These are phyloP conservation scores for Echites panduratus DNA, from an alignment of 257 asterid genomes.

Conservation along the genomic window DNA sequence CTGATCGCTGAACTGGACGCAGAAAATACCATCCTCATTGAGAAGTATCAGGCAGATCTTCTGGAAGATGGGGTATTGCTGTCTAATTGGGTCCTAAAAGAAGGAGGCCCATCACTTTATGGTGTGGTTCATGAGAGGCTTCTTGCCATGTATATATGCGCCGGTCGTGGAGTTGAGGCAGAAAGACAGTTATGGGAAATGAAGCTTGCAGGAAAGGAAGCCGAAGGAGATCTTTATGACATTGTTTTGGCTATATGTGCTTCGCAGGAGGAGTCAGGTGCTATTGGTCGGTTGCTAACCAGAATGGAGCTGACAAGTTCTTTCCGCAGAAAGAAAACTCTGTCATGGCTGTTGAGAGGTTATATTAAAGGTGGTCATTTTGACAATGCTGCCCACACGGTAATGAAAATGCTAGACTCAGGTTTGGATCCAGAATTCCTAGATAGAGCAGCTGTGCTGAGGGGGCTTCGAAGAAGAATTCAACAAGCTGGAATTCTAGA, in stretches of 20 bases:
- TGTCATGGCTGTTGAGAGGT: conserved; percentile 87
- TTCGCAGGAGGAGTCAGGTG: conserved; percentile 52
- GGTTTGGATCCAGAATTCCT: conserved; percentile 66
- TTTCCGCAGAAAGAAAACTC: conserved; percentile 51
- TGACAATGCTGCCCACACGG: conserved; percentile 69
- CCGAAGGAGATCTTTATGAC: conserved; percentile 66
- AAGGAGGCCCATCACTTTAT: conserved; percentile 52
- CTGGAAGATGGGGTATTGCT: conserved; percentile 49
- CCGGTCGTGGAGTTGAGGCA: conserved; percentile 78
- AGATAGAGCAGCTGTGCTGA: conserved; percentile 76
- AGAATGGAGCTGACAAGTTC: conserved; percentile 54
- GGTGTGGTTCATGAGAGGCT: conserved; percentile 79
- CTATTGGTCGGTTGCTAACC: conserved; percentile 61
- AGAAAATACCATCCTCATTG: conserved; percentile 38
- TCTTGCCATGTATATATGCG: conserved; percentile 81
- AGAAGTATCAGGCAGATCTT: conserved; percentile 60
- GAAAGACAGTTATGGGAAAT: conserved; percentile 87
- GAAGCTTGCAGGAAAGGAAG: conserved; percentile 71
- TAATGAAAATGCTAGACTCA: conserved; percentile 63
- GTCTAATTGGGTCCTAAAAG: conserved; percentile 58
- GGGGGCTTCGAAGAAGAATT: conserved; percentile 65
- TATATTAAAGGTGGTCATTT: conserved; percentile 92
- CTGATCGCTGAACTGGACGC: conserved; percentile 52
- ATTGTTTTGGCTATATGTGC: conserved; percentile 95
- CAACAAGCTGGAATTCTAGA: conserved; percentile 53